phyloP scores from a whole-genome alignment of 2,329 filamentous ascomycete species.

The Pleomassaria siparia region DNA sequence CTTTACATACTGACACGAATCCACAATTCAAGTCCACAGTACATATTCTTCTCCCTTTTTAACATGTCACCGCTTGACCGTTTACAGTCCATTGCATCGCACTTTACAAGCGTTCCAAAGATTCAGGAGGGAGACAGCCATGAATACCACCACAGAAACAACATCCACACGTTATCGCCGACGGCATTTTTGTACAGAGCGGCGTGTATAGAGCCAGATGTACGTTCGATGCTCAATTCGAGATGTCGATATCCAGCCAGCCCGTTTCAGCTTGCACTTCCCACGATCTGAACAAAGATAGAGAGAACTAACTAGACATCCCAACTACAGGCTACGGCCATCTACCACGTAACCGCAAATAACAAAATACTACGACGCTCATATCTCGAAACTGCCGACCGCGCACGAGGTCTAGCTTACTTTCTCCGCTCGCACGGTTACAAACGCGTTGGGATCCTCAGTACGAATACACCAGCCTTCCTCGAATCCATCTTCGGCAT shows the following conservation, averaged over 20 bases:
- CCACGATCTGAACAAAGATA: background rate
- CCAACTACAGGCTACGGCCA: slow-evolving; percentile 65
- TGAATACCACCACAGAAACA: slow-evolving; percentile 51
- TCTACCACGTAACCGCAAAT: slow-evolving; percentile 83
- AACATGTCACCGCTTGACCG: slow-evolving; percentile 25
- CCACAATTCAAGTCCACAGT: background rate
- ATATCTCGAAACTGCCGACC: slow-evolving; percentile 81
- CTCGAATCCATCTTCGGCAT: slow-evolving; percentile 89
- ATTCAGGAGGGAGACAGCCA: slow-evolving; percentile 39
- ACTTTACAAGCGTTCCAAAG: slow-evolving; percentile 40
- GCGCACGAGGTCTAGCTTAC: slow-evolving; percentile 84
- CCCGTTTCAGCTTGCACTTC: background rate
- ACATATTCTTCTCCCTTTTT: background rate
- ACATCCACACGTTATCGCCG: slow-evolving; percentile 79
- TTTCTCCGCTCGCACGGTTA: slow-evolving; percentile 74
- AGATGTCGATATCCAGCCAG: background rate
- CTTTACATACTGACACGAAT: too few relatives aligned
- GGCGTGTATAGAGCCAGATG: slow-evolving; percentile 81
- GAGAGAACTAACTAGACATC: background rate
- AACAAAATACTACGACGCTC: slow-evolving; percentile 71
- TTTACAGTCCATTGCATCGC: slow-evolving; percentile 41
- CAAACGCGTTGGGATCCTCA: slow-evolving; percentile 80
- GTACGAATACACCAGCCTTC: slow-evolving; percentile 92
- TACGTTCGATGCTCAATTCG: slow-evolving; percentile 31
- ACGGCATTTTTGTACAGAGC: slow-evolving; percentile 86